Evolutionary conservation across 345 rosid genomes (phyloP), one percentile per base, ranked within the genome.

Genomic region (Salix exigua): DNA sequence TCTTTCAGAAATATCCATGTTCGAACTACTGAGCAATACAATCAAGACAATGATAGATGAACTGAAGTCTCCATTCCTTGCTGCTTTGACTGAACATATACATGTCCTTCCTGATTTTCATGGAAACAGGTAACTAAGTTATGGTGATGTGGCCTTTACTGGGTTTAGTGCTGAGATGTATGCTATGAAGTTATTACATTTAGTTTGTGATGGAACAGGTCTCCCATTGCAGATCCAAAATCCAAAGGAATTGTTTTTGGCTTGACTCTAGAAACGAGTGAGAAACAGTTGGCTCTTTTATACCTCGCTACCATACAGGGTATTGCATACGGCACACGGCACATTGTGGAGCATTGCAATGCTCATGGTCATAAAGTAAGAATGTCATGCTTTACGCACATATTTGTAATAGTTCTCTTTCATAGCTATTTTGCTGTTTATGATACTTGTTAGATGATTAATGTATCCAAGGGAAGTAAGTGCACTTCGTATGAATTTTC

Each of bases 271-370:
- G 92, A 93, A 71, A 83, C 94, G 55, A 90, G 97, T 58, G 97
- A 95, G 78, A 89, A 78, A 76, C 97, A 89, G 82, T 77, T 95
- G 84, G 97, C 99, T 84, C 89, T 91, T 74, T 70, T 93, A 33
- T 93, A 95, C 82, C 89, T 95, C 51, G 97, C 99, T 62, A 83
- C 94, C 28, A 66, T 89, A 11, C 96, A 95, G 77, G 93, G 91
- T 50, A 90, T 95, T 79, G 99, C 99, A 21, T 95, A 91, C 78
- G 97, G 99, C 71, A 91, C 99, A 64, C 96, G 93, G 61, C 99
- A 93, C 79, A 91, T 91, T 38, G 87, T 93, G 82, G 97, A 95
- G 82, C 98, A 95, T 68, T 93, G 92, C 85, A 95, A 95, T 86
- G 86, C 86, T 30, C 88, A 93, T 87, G 98, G 97, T 85, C 99